Base-by-base conservation (phyloP, 140 eudicot genomes). In the Ambrosia hybrid region DNA sequence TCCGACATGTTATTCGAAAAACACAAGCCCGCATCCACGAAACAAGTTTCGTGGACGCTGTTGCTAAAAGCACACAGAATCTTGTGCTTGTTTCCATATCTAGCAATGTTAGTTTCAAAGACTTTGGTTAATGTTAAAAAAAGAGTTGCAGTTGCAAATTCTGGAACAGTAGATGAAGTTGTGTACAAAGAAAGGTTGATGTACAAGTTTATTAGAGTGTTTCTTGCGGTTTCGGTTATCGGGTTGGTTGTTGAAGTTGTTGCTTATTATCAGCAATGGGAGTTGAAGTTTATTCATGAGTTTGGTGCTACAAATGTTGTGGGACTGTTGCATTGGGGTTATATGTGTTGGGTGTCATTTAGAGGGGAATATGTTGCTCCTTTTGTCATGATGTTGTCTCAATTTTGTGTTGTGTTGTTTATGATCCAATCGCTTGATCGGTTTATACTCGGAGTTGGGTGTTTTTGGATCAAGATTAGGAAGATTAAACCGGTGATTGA, bases 391-490 rank as follows among this genome's bases (percentile, higher is more conserved):
- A 71, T 51, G 67, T 70, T 91, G 0, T 88, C 97, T 1, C 83
- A 79, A n/a, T 86, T 87, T 58, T 91, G 97, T 72, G 82, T 91
- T 68, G 91, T 91, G 3, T 80, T 91, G 7, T 91, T 91, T 77
- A 68, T 91, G 89, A 86, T 91, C 57, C 97, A 91, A 70, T 91
- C 97, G 11, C 69, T 88, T 51, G 97, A 91, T 83, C 83, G 96
- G 11, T 68, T 91, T 8, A 74, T 80, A 0, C 91, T 86, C 17
- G 88, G 97, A 11, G 15, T 91, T 8, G 93, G 97, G 39, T 91
- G 96, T 72, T 86, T 88, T 53, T 91, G 91, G 91, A 88, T 91
- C 45, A 91, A 91, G 81, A 68, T 57, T 78, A 86, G 73, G 86
- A 81, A 78, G 43, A 74, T 91, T 67, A 89, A 83, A 76, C 97